phyloP scores from a whole-genome alignment of 768 basidiomycete species.

The Psilocybe tampanensis region DNA sequence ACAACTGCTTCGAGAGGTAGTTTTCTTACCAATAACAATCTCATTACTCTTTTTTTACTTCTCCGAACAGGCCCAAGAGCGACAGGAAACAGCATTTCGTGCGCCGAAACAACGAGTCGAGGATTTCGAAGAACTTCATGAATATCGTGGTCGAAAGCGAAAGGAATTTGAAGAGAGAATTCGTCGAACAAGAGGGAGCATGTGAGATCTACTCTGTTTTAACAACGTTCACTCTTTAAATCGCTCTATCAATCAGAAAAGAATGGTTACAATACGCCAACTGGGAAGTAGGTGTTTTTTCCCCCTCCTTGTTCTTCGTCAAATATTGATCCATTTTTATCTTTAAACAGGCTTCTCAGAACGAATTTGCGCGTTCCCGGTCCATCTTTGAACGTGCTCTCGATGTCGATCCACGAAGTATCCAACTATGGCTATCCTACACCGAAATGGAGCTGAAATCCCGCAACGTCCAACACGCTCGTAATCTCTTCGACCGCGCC shows the following conservation, averaged over 20 bases:
- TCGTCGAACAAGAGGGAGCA: conserved; percentile 79
- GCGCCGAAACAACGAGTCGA: conserved; percentile 96
- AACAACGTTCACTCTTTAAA: not conserved
- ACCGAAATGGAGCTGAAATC: conserved; percentile 98
- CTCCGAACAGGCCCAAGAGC: conserved; percentile 82
- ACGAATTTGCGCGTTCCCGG: conserved; percentile 92
- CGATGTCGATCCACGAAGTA: conserved; percentile 89
- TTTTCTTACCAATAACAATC: conserved; percentile 1
- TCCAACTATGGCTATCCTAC: conserved; percentile 93
- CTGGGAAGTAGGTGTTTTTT: conserved; percentile 64
- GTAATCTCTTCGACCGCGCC: conserved; percentile 96
- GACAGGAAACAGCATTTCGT: conserved; percentile 89
- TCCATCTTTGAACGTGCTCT: conserved; percentile 97
- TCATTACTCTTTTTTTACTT: not conserved
- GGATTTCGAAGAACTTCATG: conserved; percentile 90
- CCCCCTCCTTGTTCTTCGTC: not conserved
- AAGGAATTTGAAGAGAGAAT: conserved; percentile 88
- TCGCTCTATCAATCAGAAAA: conserved; percentile 48
- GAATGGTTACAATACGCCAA: conserved; percentile 88
- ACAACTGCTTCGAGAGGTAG: conserved; percentile 92
- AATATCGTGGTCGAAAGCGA: conserved; percentile 79
- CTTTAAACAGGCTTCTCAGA: conserved; percentile 77
- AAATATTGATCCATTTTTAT: not conserved
- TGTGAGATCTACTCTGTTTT: conserved; percentile 46
- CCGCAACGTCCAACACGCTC: conserved; percentile 95